Conservation (phyloP, 805 yeast species). For the Helenozyma baotianmanensis region DNA sequence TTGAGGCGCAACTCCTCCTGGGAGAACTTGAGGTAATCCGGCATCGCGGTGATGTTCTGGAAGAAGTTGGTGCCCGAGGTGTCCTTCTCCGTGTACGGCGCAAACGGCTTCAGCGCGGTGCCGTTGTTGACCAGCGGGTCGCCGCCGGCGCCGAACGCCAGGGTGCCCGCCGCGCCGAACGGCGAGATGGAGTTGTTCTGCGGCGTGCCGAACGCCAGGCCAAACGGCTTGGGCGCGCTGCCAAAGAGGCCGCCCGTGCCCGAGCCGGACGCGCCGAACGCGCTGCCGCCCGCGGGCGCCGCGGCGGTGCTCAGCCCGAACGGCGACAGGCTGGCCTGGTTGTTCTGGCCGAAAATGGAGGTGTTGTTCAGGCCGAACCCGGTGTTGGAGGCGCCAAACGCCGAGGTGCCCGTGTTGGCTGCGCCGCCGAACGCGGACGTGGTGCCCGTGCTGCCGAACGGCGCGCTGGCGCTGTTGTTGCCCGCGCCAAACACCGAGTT, state of each 20-base stretch:
- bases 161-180: constrained; percentile 18
- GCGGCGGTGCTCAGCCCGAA: constrained; percentile 15
- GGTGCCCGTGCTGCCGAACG: constrained; percentile 30
- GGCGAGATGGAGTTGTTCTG: constrained; percentile 16
- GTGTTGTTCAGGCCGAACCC: constrained; percentile 21
- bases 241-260: constrained; percentile 11
- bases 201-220: constrained; percentile 19
- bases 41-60: constrained; percentile 83
- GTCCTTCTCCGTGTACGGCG: constrained; percentile 71
- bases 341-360: constrained; percentile 24
- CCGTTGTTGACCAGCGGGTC: constrained; percentile 50
- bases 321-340: constrained; percentile 9
- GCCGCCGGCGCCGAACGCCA: constrained; percentile 18
- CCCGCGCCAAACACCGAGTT: constrained; percentile 19
- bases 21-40: constrained; percentile 77
- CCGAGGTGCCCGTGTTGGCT: constrained; percentile 23
- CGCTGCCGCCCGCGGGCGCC: constrained; percentile 15
- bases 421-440: constrained; percentile 28
- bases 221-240: constrained; percentile 15
- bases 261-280: constrained; percentile 13
- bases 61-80: constrained; percentile 49
- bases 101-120: constrained; percentile 66
- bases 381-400: constrained; percentile 31
- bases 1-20: constrained; percentile 85
- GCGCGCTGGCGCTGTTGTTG: constrained; percentile 21